Evolutionary conservation across 331 rosid species (phyloP), one percentile per base, ranked within the genome.

Genomic region (Quercus lobata): DNA sequence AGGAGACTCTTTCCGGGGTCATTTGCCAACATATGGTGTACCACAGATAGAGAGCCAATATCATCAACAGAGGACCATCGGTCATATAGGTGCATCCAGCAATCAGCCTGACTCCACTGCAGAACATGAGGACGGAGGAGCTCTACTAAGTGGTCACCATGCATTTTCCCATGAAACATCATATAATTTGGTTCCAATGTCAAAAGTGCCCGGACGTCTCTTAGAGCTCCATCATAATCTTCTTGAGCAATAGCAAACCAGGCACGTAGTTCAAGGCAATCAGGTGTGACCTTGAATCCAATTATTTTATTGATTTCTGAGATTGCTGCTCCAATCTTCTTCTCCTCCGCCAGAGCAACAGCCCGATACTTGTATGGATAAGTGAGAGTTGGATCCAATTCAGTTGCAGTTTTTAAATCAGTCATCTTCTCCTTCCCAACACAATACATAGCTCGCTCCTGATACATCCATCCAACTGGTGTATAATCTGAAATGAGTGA

Each of bases 391-490:
- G 97, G 97, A 86, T 94, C 97, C 73, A 94, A 81, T 77, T 92
- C 92, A n/a, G 92, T 90, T 77, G 98, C 94, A 8, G 91, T 81
- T n/a, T 69, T 61, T 87, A 94, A 88, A 86, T 94, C 98, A 79
- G 74, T 82, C 86, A 83, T 78, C 90, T 87, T 94, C 86, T 94
- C 98, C 87, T 86, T 92, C 79, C 96, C 98, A 18, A 55, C 52
- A 78, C 91, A 88, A 82, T 94, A 94, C 83, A 94, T 19, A 83
- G 98, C 84, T 63, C 97, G 88, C 77, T 94, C 98, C 82, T 92
- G 96, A 85, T 90, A 90, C 96, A 94, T 94, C 98, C 98, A 94
- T 0, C 97, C 98, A 83, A 82, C 92, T 1, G 98, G 92, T 75
- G 84, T 80, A 74, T 89, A 76, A 78, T 90, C 90, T 17, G 88